Percentiles rank a stretch among this genome's conserved stretches.
Conservation (phyloP, 192 early-diverging fungal genomes). For the Coemansia sp. region DNA sequence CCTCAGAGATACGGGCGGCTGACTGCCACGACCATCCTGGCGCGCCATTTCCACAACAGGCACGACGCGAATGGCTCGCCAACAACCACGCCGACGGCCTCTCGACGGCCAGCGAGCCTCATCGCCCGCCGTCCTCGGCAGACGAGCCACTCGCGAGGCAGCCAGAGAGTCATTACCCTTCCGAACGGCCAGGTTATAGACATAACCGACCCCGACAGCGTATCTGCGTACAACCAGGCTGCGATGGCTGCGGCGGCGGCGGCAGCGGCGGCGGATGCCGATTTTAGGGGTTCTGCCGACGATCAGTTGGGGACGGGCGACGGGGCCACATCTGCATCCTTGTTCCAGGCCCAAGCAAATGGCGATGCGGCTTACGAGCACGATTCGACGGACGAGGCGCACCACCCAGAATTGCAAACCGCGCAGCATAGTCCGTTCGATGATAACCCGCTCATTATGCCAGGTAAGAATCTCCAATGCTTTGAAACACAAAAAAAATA, state of each 20-base stretch:
- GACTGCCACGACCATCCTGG: constrained; percentile 54
- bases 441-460: constrained; percentile 45
- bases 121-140: background rate
- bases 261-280: constrained; percentile 24
- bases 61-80: constrained; percentile 38
- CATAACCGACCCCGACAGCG: constrained; percentile 27
- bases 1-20: constrained; percentile 50
- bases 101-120: constrained; percentile 9
- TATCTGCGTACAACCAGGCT: constrained; percentile 30
- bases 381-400: constrained; percentile 23
- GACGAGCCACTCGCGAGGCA: constrained; percentile 2
- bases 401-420: constrained; percentile 38
- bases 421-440: constrained; percentile 30
- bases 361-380: constrained; percentile 28
- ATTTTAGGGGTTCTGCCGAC: constrained; percentile 22
- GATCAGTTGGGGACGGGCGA: background rate
- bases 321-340: constrained; percentile 5
- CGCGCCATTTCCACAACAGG: constrained; percentile 51
- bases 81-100: constrained; percentile 18
- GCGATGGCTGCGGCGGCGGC: constrained; percentile 43
- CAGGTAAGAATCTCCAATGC: constrained; percentile 21
- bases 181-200: constrained; percentile 13
- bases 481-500: background rate
- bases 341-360: constrained; percentile 37
- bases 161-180: constrained; percentile 5